These are phyloP conservation scores for Cruciata laevipes DNA, from an alignment of 257 asterid genomes.

Conservation along the genomic window DNA sequence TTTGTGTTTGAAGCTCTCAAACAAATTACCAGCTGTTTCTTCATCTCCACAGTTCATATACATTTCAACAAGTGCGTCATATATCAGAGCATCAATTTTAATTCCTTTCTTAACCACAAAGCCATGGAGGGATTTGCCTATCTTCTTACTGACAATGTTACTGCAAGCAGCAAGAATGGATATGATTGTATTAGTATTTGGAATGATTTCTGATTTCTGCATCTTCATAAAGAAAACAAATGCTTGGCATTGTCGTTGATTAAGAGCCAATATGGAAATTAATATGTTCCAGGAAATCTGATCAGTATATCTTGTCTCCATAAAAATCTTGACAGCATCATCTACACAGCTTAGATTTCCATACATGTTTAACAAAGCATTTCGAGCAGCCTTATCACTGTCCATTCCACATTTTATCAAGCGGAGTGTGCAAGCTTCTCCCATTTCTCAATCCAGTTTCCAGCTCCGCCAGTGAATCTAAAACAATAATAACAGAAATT, in stretches of 20 bases:
- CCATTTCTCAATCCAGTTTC: conserved; percentile 21
- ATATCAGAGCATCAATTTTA: conserved; percentile 17
- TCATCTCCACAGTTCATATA: conserved; percentile 27
- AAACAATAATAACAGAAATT: conserved; percentile 12
- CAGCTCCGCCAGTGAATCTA: conserved; percentile 7
- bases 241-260: conserved; percentile 13
- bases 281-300: conserved; percentile 20
- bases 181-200: conserved; percentile 21
- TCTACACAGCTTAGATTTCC: conserved; percentile 16
- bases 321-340: conserved; percentile 19
- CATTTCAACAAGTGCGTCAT: conserved; percentile 29
- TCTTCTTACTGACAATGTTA: conserved; percentile 10
- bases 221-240: conserved; percentile 18
- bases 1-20: conserved; percentile 23
- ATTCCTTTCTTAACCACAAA: conserved; percentile 21
- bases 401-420: conserved; percentile 25
- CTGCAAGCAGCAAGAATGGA: conserved; percentile 27
- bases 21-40: conserved; percentile 16
- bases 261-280: conserved; percentile 16
- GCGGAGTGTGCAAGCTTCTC: conserved; percentile 23
- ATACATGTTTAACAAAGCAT: conserved; percentile 19
- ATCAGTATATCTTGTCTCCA: conserved; percentile 11
- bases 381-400: conserved; percentile 4
- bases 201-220: conserved; percentile 14
- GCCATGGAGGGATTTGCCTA: conserved; percentile 25